Percentiles rank a stretch among this genome's conserved stretches.
phyloP scores from a whole-genome alignment of 2,329 filamentous ascomycete species.

The Aspergillus texensis region DNA sequence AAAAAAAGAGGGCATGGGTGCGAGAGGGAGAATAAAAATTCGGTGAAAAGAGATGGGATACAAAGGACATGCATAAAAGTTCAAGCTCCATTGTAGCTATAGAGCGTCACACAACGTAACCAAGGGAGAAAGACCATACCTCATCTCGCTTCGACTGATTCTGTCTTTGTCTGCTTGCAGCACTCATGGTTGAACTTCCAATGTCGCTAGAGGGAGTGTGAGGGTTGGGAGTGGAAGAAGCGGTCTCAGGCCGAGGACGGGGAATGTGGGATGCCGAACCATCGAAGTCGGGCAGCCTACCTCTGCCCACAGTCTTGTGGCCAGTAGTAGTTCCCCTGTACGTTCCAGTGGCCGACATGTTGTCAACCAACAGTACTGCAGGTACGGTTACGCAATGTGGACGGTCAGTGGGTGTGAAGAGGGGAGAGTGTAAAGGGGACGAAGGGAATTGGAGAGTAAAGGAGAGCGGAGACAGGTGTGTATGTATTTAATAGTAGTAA shows the following conservation, averaged over 20 bases:
- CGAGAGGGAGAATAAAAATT: background rate
- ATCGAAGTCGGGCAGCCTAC: slow-evolving; percentile 55
- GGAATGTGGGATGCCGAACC: slow-evolving; percentile 61
- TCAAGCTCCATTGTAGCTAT: background rate
- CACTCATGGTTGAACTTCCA: slow-evolving; percentile 73
- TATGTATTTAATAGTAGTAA: background rate
- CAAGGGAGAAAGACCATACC: slow-evolving; percentile 54
- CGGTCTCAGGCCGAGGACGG: slow-evolving; percentile 60
- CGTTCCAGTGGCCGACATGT: slow-evolving; percentile 62
- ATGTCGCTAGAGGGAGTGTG: slow-evolving; percentile 53
- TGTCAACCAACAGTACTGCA: slow-evolving; percentile 10
- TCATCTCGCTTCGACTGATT: slow-evolving; percentile 98
- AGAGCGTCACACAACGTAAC: slow-evolving; percentile 21
- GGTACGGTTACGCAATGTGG: slow-evolving; percentile 25
- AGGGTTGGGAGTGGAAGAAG: slow-evolving; percentile 39
- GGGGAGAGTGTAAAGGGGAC: slow-evolving; percentile 15
- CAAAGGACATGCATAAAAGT: background rate
- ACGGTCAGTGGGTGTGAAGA: slow-evolving; percentile 18
- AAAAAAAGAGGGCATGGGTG: background rate
- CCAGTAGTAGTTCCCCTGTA: slow-evolving; percentile 57
- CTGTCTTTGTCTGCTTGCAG: slow-evolving; percentile 83
- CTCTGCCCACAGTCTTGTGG: slow-evolving; percentile 55
- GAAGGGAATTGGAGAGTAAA: slow-evolving; percentile 9
- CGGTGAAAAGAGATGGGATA: background rate
- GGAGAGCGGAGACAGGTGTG: slow-evolving; percentile 3